These are phyloP conservation scores for Torulaspora gathmanii DNA, from an alignment of 805 yeast species.

Conservation along the genomic window DNA sequence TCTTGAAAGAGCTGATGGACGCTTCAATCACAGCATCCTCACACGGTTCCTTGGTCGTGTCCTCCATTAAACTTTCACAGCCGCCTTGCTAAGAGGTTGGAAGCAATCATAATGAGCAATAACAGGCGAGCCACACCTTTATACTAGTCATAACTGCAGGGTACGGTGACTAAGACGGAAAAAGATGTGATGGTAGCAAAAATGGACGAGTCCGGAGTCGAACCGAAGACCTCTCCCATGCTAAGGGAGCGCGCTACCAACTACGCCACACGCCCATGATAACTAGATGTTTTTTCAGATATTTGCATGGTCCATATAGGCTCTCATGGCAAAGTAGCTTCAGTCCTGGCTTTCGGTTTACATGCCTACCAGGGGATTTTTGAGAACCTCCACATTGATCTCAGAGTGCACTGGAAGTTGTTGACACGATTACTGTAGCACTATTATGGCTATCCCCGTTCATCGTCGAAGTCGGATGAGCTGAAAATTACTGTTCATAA, in stretches of 20 bases:
- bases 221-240: slow-evolving; percentile 78
- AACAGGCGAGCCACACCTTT: neutral
- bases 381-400: too few species aligned
- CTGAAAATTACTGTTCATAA: neutral
- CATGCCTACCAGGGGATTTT: too few species aligned
- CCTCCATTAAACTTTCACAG: neutral
- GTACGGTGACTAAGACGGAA: neutral
- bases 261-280: slow-evolving; percentile 73
- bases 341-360: too few species aligned
- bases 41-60: neutral
- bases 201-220: slow-evolving; percentile 71
- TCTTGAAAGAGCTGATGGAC: slow-evolving; percentile 12
- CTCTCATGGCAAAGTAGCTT: too few species aligned
- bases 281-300: neutral
- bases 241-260: slow-evolving; percentile 80
- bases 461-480: too few species aligned
- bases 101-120: neutral
- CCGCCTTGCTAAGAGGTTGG: neutral
- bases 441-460: too few species aligned
- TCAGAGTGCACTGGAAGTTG: too few species aligned
- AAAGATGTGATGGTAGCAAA: slow-evolving; percentile 3
- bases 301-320: too few species aligned
- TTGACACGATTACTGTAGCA: too few species aligned
- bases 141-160: neutral
- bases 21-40: neutral